Evolutionary conservation across 495 filamentous ascomycete species (phyloP).

Genomic region (Neurospora tetrasperma): DNA sequence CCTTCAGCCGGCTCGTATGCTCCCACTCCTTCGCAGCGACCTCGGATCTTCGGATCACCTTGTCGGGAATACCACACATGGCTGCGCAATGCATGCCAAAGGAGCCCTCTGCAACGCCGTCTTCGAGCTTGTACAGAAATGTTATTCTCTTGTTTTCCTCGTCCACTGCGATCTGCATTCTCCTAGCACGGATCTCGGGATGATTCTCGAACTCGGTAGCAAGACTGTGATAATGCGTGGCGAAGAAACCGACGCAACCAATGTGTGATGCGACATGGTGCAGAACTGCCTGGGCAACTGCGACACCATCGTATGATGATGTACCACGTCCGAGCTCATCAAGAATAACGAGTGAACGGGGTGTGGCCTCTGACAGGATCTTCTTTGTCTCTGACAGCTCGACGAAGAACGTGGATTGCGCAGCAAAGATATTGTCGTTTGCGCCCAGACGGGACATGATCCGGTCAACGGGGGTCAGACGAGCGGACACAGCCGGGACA

Average conservation of each 20-base stretch:
- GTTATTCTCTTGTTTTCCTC: conserved; percentile 73
- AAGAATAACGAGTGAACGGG: conserved; percentile 90
- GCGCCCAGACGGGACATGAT: conserved; percentile 99
- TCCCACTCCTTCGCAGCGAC: conserved; percentile 90
- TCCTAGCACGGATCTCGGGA: conserved; percentile 71
- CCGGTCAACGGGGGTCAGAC: conserved; percentile 84
- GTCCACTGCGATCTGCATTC: conserved; percentile 94
- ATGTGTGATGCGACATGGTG: conserved; percentile 91
- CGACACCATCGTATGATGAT: conserved; percentile 87
- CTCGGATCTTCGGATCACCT: conserved; percentile 80
- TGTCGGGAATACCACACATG: conserved; percentile 87
- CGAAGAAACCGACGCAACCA: conserved; percentile 92
- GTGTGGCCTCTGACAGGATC: conserved; percentile 90
- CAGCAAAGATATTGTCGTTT: conserved; percentile 98
- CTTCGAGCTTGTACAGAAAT: conserved; percentile 91
- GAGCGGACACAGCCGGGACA: conserved; percentile 72
- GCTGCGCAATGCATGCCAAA: conserved; percentile 99
- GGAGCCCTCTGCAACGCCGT: conserved; percentile 90
- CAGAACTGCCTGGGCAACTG: conserved; percentile 90
- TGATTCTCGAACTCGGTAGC: conserved; percentile 82
- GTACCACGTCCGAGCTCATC: conserved; percentile 96
- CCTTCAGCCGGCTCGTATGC: conserved; percentile 80
- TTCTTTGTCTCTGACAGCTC: conserved; percentile 97
- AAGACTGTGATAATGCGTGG: conserved; percentile 93
- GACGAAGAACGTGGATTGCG: conserved; percentile 97